These are phyloP conservation scores for Chaetomiaceae sp. DNA, from an alignment of 2,329 filamentous ascomycete genomes.

Conservation along the genomic window DNA sequence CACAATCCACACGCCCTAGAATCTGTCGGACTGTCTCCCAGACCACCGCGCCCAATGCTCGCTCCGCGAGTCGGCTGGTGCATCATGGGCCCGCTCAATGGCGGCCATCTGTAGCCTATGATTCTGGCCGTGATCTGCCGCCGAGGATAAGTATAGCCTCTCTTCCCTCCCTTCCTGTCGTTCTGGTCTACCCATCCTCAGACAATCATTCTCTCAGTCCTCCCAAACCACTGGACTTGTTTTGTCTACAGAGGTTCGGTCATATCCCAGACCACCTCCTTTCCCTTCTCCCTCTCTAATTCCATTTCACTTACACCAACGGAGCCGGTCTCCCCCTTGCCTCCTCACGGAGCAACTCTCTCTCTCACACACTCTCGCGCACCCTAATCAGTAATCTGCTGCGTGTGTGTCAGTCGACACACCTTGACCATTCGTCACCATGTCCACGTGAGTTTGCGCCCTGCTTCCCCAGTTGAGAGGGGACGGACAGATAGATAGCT, in stretches of 20 bases:
- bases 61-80: constrained; percentile 23
- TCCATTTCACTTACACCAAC: constrained; percentile 19
- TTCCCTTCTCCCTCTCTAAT: constrained; percentile 21
- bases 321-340: constrained; percentile 28
- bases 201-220: constrained; percentile 25
- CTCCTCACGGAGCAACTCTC: constrained; percentile 16
- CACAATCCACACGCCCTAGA: neutral
- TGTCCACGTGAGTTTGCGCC: constrained; percentile 43
- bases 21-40: constrained; percentile 10
- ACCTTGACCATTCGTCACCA: constrained; percentile 30
- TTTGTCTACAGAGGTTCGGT: constrained; percentile 28
- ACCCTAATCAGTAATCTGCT: constrained; percentile 28
- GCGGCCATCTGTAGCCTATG: constrained; percentile 28
- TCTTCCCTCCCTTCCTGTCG: constrained; percentile 24
- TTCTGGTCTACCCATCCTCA: constrained; percentile 29
- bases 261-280: constrained; percentile 14
- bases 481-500: neutral
- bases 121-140: constrained; percentile 20
- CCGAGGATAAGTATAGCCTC: constrained; percentile 31
- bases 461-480: neutral
- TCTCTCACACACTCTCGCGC: constrained; percentile 6
- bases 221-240: constrained; percentile 24
- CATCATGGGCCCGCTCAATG: constrained; percentile 25
- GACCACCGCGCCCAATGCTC: constrained; percentile 21
- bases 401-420: constrained; percentile 25